Evolutionary conservation across 1,284 basidiomycete species (phyloP), one percentile per base, ranked within the genome.

Genomic region (Trametes sp.): DNA sequence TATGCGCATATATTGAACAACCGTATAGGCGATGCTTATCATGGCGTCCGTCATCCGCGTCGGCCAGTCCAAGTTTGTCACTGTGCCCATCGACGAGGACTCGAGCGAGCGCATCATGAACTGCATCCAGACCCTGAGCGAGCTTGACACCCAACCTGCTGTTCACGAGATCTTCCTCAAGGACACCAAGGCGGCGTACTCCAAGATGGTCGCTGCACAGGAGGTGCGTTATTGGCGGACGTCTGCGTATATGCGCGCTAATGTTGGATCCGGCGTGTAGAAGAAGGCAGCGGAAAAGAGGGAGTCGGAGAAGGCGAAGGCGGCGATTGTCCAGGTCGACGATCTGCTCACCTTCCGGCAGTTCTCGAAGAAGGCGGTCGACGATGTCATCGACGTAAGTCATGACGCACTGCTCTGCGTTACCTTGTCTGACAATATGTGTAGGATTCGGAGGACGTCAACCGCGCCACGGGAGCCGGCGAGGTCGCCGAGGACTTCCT

Each of bases 41-140:
- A 98, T 99, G 97, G 92, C 95, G 2, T 98, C 95, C 19, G 85
- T 98, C 73, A 93, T 99, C 71, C 94, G 97, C 53, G 95, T 98
- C 52, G 98, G 98, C 44, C 97, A 98, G 80, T 96, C 94, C 63
- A 96, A 97, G 75, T 98, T 98, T 71, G 93, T 93, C 44, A 88
- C 93, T 0, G 90, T 92, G 2, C 93, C 94, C 16, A 99, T 99
- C 69, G 98, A 99, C 80, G 98, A 99, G 77, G 98, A 99, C 77
- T 97, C 95, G 26, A 92, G 89, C 70, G 98, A 99, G 78, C 91
- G 98, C 23, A 96, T 99, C 77, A 89, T 98, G 85, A 94, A 93
- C 77, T 99, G 98, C 78, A 92, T 99, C 58, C 93, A 96, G 75
- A 95, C 96, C 1, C 81, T 99, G 64, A 95, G 88, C 70, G 89